Base-by-base conservation (phyloP, 192 early-diverging fungal genomes). In the Mortierella hygrophila region DNA sequence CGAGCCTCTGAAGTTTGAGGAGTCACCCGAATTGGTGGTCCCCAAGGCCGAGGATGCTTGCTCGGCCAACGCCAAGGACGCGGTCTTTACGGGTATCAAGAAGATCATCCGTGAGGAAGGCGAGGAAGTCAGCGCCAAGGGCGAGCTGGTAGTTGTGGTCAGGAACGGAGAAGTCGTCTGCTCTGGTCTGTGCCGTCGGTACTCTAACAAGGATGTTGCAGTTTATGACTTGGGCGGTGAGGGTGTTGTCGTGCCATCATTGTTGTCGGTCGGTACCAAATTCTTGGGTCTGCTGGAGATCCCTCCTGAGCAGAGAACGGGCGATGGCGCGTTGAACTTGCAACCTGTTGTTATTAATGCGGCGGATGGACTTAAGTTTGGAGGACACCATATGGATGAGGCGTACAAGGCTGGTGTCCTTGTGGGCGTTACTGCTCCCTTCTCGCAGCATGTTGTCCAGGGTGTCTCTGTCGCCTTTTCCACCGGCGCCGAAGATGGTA, bases 211-310 rank as follows among this genome's bases (percentile, higher is more conserved):
- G 76, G 72, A 75, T 37, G 37, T 75, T 6, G 63, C 79, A 6
- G 65, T 42, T 1, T 81, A 81, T 18, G 73, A 75, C 37, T 47
- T 81, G 9, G 65, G 73, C 29, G 79, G 73, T 8, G 65, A 81
- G 38, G 79, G 79, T 37, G 79, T 81, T 40, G 63, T 81, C 15
- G 26, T 81, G 37, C 79, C 79, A 37, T 65, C 63, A n/a, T 18
- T 81, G 23, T 20, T 81, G 32, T 78, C 76, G 3, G 72, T 73
- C 2, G 60, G 79, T 8, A 75, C 79, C 18, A 18, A 42, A 10
- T 37, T 75, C 32, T 80, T 96, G 3, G 95, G 95, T n/a, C 76
- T 96, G n/a, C 79, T 89, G 40, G 95, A 96, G 72, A 96, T 96
- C 71, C 26, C 78, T 4, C 32, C 71, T 5, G 95, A 96, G 80